Percentiles rank a stretch among this genome's conserved stretches.
These are phyloP conservation scores for Tulasnella sp. DNA, from an alignment of 768 basidiomycete species.

Conservation along the genomic window DNA sequence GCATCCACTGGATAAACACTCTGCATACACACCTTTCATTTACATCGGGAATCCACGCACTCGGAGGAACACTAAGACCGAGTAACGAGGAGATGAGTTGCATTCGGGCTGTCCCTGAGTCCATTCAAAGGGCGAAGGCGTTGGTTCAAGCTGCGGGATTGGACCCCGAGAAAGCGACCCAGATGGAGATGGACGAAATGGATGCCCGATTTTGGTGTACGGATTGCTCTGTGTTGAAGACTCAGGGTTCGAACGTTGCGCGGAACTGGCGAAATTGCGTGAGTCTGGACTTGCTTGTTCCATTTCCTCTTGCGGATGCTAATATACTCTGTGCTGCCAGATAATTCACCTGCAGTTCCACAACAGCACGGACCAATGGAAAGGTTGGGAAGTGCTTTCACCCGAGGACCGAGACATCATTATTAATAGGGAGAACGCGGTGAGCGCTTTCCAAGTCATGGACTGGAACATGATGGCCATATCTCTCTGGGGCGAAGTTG, in stretches of 20 bases:
- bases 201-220: conserved; percentile 7
- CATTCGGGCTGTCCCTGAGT: not conserved
- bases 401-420: not conserved
- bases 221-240: not conserved
- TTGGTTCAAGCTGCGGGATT: not conserved
- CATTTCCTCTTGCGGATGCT: not conserved
- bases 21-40: not conserved
- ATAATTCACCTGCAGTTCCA: not conserved
- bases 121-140: not conserved
- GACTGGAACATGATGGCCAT: not conserved
- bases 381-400: not conserved
- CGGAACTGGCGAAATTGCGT: conserved; percentile 6
- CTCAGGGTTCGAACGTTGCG: not conserved
- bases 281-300: not conserved
- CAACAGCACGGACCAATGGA: not conserved
- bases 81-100: not conserved
- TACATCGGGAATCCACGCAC: no score
- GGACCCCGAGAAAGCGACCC: not conserved
- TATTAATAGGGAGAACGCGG: not conserved
- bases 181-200: not conserved
- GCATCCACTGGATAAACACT: not conserved
- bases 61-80: not conserved
- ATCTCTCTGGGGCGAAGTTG: not conserved
- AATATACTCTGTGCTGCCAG: not conserved
- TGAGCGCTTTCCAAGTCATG: not conserved